Conservation (phyloP, 306 rosid species). For the Crotalaria pallida region DNA sequence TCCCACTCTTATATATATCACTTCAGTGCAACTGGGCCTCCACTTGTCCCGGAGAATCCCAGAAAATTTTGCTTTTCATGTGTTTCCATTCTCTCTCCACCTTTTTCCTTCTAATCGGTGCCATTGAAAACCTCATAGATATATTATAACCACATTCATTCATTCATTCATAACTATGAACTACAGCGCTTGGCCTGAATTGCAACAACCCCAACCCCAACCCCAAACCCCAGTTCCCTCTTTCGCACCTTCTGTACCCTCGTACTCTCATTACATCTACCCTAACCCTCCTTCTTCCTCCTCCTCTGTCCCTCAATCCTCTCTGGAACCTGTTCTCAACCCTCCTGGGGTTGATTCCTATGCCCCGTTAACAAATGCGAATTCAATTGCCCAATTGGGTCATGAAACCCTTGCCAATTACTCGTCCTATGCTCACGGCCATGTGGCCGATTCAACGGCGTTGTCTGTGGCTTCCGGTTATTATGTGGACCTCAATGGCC, state of each 20-base stretch:
- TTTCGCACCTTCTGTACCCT: background rate
- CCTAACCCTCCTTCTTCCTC: slow-evolving; percentile 29
- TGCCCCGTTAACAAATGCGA: background rate
- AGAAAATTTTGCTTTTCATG: background rate
- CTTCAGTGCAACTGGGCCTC: no score
- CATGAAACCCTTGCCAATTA: slow-evolving; percentile 12
- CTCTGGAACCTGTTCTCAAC: slow-evolving; percentile 10
- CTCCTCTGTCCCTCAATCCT: background rate
- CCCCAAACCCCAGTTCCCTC: background rate
- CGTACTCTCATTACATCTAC: background rate
- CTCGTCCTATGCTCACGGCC: slow-evolving; percentile 8
- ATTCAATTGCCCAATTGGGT: background rate
- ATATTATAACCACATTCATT: no score
- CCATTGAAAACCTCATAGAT: background rate
- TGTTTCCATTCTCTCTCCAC: background rate
- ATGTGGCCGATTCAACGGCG: slow-evolving; percentile 5
- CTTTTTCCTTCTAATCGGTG: background rate
- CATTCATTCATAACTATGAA: slow-evolving; percentile 22
- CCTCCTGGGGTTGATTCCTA: slow-evolving; percentile 32
- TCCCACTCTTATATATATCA: no score
- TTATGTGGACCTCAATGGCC: slow-evolving; percentile 18
- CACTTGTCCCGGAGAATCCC: no score
- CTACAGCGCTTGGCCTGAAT: slow-evolving; percentile 13
- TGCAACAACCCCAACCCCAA: background rate
- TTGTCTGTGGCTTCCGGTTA: slow-evolving; percentile 12